A percentile compares a stretch with the other conserved stretches of the same genome.
These are phyloP conservation scores for Pseudocercospora vitis DNA, from an alignment of 2,329 filamentous ascomycete species.

Conservation along the genomic window DNA sequence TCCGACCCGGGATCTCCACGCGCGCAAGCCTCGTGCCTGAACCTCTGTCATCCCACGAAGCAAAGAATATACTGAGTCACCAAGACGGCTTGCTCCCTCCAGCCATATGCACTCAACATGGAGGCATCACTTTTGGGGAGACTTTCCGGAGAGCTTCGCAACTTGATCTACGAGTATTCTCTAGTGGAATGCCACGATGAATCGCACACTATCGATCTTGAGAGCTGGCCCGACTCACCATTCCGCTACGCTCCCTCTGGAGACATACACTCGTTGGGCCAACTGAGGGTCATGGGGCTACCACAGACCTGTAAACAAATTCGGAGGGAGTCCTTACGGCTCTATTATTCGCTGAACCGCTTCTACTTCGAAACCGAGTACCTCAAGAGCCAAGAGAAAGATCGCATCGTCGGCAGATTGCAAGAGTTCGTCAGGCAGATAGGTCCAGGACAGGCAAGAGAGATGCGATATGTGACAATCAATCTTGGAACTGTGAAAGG, in stretches of 20 bases:
- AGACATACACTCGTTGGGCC: not conserved
- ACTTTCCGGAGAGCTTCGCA: not conserved
- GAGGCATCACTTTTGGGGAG: not conserved
- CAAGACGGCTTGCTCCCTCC: not conserved
- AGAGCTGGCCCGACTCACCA: conserved; percentile 15
- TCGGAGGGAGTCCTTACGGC: conserved; percentile 20
- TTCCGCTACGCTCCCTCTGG: not conserved
- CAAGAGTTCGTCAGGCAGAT: conserved; percentile 14
- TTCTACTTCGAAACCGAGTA: conserved; percentile 28
- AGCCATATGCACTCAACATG: not conserved
- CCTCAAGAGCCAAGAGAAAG: conserved; percentile 23
- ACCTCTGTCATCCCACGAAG: not conserved
- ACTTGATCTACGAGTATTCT: not conserved
- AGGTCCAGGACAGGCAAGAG: conserved; percentile 18
- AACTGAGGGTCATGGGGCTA: conserved; percentile 17
- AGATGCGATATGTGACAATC: conserved; percentile 26
- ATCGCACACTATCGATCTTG: not conserved
- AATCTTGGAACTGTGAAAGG: conserved; percentile 24
- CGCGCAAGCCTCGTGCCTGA: conserved; percentile 4
- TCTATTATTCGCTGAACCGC: conserved; percentile 25
- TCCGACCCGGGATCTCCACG: not conserved
- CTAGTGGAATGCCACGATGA: not conserved
- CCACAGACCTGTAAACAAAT: conserved; percentile 21
- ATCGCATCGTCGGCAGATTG: conserved; percentile 16
- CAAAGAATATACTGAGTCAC: not conserved